Conservation (phyloP, 495 filamentous ascomycete species). For the Aspergillus cavernicola region DNA sequence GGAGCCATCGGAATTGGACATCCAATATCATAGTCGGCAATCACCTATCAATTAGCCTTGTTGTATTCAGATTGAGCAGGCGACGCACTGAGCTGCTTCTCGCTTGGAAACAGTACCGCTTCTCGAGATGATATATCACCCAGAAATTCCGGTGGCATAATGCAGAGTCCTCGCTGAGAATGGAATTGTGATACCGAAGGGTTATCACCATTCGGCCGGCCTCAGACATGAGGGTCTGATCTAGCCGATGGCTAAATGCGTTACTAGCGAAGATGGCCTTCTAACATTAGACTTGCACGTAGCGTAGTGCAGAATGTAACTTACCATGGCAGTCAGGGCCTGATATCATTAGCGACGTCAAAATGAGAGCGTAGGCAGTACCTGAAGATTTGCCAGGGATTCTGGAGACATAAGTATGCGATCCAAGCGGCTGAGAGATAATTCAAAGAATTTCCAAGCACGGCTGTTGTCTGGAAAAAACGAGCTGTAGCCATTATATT, state of each 20-base stretch:
- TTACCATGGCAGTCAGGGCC: constrained; percentile 18
- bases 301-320: neutral
- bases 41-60: neutral
- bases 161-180: neutral
- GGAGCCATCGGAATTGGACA: constrained; percentile 24
- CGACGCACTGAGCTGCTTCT: constrained; percentile 23
- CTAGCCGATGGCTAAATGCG: constrained; percentile 23
- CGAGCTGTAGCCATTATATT: constrained; percentile 20
- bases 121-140: constrained; percentile 34
- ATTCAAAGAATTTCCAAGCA: constrained; percentile 26
- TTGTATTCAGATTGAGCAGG: too few species aligned
- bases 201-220: constrained; percentile 21
- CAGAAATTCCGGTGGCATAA: constrained; percentile 24
- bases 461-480: constrained; percentile 25
- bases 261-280: constrained; percentile 21
- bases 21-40: constrained; percentile 26
- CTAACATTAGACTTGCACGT: neutral
- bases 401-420: constrained; percentile 8
- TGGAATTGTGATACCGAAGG: constrained; percentile 15
- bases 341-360: neutral
- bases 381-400: constrained; percentile 22
- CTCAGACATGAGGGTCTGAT: constrained; percentile 25
- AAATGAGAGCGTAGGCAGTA: too few species aligned
- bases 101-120: constrained; percentile 24
- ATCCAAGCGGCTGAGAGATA: constrained; percentile 13